A percentile compares a stretch with the other conserved stretches of the same genome.
Conservation (phyloP, 2,329 filamentous ascomycete species). For the Diaporthe ampelina region DNA sequence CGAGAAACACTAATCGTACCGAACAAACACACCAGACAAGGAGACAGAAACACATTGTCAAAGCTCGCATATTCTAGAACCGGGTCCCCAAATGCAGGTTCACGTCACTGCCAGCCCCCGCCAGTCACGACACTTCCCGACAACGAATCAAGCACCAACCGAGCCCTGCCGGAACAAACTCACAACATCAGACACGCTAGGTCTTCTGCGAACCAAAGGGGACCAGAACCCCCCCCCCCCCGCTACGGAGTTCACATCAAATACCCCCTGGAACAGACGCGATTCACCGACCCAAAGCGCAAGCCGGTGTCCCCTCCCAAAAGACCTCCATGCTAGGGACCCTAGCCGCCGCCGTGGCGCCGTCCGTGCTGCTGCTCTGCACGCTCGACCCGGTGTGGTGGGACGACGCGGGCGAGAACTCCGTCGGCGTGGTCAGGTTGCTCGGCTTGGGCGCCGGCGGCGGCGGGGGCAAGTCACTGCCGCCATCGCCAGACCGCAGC, state of each 20-base stretch:
- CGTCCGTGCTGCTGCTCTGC: conserved; percentile 11
- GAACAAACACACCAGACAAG: not conserved
- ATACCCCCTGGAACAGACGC: not conserved
- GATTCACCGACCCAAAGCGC: no score
- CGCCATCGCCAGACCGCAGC: not conserved
- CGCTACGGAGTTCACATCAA: no score
- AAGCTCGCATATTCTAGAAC: conserved; percentile 19
- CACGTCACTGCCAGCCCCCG: not conserved
- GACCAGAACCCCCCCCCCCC: not conserved
- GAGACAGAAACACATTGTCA: not conserved
- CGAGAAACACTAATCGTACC: not conserved
- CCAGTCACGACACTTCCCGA: not conserved
- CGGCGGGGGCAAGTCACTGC: not conserved
- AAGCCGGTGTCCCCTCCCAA: not conserved
- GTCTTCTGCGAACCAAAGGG: no score
- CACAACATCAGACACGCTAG: not conserved
- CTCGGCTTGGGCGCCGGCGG: conserved; percentile 34
- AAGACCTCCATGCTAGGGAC: not conserved
- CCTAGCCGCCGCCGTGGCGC: not conserved
- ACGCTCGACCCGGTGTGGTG: conserved; percentile 33
- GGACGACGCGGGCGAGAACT: conserved; percentile 37
- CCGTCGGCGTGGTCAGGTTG: conserved; percentile 40
- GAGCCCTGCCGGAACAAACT: not conserved
- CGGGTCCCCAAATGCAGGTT: not conserved
- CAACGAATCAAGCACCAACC: not conserved